A percentile compares a stretch with the other conserved stretches of the same genome.
These are phyloP conservation scores for Stevia rebaudiana DNA, from an alignment of 140 eudicot species.

Conservation along the genomic window DNA sequence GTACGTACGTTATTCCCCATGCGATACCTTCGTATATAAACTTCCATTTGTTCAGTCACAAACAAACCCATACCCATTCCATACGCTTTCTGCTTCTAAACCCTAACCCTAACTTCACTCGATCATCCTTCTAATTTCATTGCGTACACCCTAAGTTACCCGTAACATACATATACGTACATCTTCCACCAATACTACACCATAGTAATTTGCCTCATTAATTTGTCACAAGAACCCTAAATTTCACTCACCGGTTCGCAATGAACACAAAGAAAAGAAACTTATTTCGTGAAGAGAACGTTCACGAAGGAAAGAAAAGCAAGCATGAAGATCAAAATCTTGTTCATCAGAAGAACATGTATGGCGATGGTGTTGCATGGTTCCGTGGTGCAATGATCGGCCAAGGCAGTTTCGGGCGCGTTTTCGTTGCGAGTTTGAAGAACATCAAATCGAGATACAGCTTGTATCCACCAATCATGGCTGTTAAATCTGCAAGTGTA, in stretches of 20 bases:
- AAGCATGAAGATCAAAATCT: background rate
- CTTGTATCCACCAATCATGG: conserved; percentile 52
- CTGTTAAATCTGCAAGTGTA: conserved; percentile 80
- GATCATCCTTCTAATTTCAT: conserved; percentile 3
- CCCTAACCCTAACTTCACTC: conserved; percentile 18
- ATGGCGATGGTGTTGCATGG: conserved; percentile 72
- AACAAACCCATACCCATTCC: conserved; percentile 4
- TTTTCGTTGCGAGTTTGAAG: conserved; percentile 47
- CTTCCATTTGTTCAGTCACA: conserved; percentile 7
- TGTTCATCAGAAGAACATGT: conserved; percentile 17
- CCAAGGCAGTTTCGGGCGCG: conserved; percentile 69
- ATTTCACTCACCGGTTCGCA: background rate
- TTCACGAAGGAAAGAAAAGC: background rate
- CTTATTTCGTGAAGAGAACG: background rate
- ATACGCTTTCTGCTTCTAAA: conserved; percentile 10
- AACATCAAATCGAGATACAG: conserved; percentile 44
- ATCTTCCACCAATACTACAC: background rate
- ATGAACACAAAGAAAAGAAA: conserved; percentile 1
- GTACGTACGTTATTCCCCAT: conserved; percentile 40
- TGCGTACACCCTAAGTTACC: conserved; percentile 7
- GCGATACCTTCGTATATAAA: background rate
- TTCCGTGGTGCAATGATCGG: conserved; percentile 54
- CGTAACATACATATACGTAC: background rate
- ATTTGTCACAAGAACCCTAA: conserved; percentile 18
- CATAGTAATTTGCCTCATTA: background rate